Conservation (phyloP, 805 yeast genomes). For the Candida vartiovaarae region DNA sequence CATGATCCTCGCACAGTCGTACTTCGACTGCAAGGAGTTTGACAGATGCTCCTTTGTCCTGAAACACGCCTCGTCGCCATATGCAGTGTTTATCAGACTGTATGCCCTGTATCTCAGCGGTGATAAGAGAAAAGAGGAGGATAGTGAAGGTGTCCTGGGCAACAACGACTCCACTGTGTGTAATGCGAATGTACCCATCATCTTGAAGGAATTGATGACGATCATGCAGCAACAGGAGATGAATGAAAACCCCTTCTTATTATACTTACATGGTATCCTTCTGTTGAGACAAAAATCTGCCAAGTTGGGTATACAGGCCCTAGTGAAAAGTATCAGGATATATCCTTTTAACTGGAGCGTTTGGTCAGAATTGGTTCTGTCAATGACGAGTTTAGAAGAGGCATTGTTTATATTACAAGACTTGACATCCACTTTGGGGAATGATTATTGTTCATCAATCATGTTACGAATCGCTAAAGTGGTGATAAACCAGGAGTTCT, state of each 20-base stretch:
- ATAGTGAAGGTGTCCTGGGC: constrained; percentile 56
- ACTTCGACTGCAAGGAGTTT: constrained; percentile 80
- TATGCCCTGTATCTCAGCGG: constrained; percentile 71
- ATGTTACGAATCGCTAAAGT: constrained; percentile 17
- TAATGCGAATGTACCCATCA: constrained; percentile 25
- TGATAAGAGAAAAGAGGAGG: constrained; percentile 69
- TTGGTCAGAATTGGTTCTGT: constrained; percentile 73
- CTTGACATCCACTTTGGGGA: constrained; percentile 16
- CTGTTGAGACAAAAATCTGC: constrained; percentile 55
- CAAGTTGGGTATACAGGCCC: constrained; percentile 50
- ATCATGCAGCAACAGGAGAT: constrained; percentile 22
- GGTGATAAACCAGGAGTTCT: constrained; percentile 56
- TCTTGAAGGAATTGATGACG: constrained; percentile 40
- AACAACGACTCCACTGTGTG: constrained; percentile 27
- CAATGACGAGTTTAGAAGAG: constrained; percentile 56
- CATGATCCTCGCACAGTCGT: constrained; percentile 57
- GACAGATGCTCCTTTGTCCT: constrained; percentile 65
- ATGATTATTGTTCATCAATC: constrained; percentile 3
- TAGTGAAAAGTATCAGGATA: constrained; percentile 52
- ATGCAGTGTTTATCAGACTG: constrained; percentile 52
- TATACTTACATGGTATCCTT: constrained; percentile 67
- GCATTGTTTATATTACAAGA: constrained; percentile 29
- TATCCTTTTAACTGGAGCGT: constrained; percentile 93
- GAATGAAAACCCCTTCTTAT: constrained; percentile 47
- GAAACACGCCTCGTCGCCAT: constrained; percentile 41